phyloP scores from a whole-genome alignment of 2,329 filamentous ascomycete species.

The Colletotrichum truncatum region DNA sequence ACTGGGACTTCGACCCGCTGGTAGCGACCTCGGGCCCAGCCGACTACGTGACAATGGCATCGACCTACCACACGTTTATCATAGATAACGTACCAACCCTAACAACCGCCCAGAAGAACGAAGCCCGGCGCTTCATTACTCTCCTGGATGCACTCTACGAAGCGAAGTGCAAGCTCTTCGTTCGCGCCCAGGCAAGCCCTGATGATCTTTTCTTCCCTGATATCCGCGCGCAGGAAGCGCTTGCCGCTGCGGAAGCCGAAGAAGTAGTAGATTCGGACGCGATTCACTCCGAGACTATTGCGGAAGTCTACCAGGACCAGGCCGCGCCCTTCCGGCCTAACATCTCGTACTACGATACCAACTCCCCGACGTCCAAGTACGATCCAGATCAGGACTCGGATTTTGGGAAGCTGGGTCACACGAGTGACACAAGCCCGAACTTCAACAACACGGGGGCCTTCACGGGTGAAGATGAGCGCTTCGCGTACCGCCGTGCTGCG shows the following conservation, averaged over 20 bases:
- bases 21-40: slow-evolving; percentile 78
- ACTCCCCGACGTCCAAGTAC: slow-evolving; percentile 56
- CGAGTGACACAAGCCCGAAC: slow-evolving; percentile 53
- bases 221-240: slow-evolving; percentile 27
- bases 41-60: slow-evolving; percentile 85
- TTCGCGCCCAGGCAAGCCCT: slow-evolving; percentile 73
- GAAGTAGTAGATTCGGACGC: slow-evolving; percentile 43
- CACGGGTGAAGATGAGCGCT: slow-evolving; percentile 83
- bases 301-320: slow-evolving; percentile 81
- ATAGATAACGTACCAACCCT: slow-evolving; percentile 76
- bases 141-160: slow-evolving; percentile 84
- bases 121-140: slow-evolving; percentile 82
- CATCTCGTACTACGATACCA: slow-evolving; percentile 70
- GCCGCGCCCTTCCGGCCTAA: slow-evolving; percentile 83
- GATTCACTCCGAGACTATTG: slow-evolving; percentile 54
- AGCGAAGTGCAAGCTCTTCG: slow-evolving; percentile 78
- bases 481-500: slow-evolving; percentile 81
- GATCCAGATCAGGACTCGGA: slow-evolving; percentile 67
- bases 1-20: slow-evolving; percentile 75
- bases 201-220: slow-evolving; percentile 84
- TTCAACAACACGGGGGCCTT: slow-evolving; percentile 75
- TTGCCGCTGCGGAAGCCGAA: not conserved
- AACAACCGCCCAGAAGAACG: slow-evolving; percentile 77
- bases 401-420: slow-evolving; percentile 50
- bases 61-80: slow-evolving; percentile 81